phyloP scores from a whole-genome alignment of 768 basidiomycete genomes.

The Pleurotus eryngii region DNA sequence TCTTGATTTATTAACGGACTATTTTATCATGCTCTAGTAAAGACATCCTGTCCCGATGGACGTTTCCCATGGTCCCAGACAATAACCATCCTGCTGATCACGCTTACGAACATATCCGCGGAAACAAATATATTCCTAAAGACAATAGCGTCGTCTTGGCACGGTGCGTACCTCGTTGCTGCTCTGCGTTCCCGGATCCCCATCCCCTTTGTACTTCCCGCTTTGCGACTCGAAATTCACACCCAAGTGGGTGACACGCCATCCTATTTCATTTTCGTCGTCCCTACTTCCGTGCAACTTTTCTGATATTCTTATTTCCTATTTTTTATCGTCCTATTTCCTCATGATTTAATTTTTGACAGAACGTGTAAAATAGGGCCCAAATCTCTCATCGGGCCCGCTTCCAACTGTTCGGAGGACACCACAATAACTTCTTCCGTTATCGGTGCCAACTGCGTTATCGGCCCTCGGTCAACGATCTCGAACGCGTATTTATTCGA shows the following conservation, averaged over 20 bases:
- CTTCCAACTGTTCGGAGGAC: slow-evolving; percentile 62
- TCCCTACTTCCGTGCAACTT: too few species aligned
- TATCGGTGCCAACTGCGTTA: slow-evolving; percentile 69
- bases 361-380: slow-evolving; percentile 82
- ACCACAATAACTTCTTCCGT: slow-evolving; percentile 70
- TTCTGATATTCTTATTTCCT: background rate
- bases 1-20: background rate
- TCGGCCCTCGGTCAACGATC: slow-evolving; percentile 71
- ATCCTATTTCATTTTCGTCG: too few species aligned
- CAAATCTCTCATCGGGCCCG: slow-evolving; percentile 83
- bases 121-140: slow-evolving; percentile 85
- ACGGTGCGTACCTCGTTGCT: slow-evolving; percentile 46
- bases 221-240: too few species aligned
- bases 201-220: too few species aligned
- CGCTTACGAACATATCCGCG: slow-evolving; percentile 80
- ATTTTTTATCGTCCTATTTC: background rate
- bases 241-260: too few species aligned
- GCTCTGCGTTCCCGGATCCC: background rate
- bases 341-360: background rate
- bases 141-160: slow-evolving; percentile 76
- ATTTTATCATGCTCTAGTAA: slow-evolving; percentile 47
- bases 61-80: slow-evolving; percentile 94
- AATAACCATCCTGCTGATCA: slow-evolving; percentile 85
- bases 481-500: slow-evolving; percentile 83
- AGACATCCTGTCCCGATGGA: slow-evolving; percentile 91